phyloP scores from a whole-genome alignment of 2,329 filamentous ascomycete genomes.

The Hirsutella rhossiliensis region DNA sequence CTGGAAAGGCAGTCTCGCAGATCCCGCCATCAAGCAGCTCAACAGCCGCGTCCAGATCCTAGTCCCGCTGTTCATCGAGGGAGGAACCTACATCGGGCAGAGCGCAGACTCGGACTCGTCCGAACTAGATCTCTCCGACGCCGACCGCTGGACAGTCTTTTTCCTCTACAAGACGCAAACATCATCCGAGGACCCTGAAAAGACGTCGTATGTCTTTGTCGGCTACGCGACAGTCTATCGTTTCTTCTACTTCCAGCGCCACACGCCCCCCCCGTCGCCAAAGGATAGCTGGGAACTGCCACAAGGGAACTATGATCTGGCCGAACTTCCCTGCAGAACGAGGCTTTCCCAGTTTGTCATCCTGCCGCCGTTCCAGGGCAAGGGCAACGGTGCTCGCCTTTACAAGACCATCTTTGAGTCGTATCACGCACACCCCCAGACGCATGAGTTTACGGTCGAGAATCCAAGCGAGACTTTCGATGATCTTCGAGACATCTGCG shows the following conservation, averaged over 20 bases:
- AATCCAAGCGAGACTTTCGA: slow-evolving; percentile 86
- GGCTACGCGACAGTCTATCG: slow-evolving; percentile 88
- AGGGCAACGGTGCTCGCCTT: slow-evolving; percentile 66
- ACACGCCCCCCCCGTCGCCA: slow-evolving; percentile 29
- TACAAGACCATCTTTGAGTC: slow-evolving; percentile 69
- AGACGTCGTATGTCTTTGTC: slow-evolving; percentile 63
- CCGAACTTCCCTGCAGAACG: slow-evolving; percentile 60
- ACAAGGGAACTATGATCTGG: slow-evolving; percentile 33
- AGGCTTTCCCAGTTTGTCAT: slow-evolving; percentile 91
- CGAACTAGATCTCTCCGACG: slow-evolving; percentile 57
- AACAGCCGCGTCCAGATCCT: slow-evolving; percentile 75
- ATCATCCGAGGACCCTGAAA: slow-evolving; percentile 23
- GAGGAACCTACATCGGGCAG: slow-evolving; percentile 60
- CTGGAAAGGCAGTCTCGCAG: slow-evolving; percentile 65
- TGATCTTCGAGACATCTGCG: slow-evolving; percentile 63
- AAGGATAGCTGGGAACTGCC: slow-evolving; percentile 31
- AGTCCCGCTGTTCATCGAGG: slow-evolving; percentile 82
- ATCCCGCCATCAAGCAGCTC: slow-evolving; percentile 57
- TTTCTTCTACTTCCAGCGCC: slow-evolving; percentile 55
- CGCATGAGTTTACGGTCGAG: slow-evolving; percentile 81
- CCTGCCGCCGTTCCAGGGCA: slow-evolving; percentile 73
- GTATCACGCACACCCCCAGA: slow-evolving; percentile 54
- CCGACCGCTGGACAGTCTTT: slow-evolving; percentile 84
- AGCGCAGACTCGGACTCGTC: slow-evolving; percentile 38
- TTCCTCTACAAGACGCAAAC: slow-evolving; percentile 62